A percentile compares a stretch with the other conserved stretches of the same genome.
These are phyloP conservation scores for Pseudisothecium myosuroides DNA, from an alignment of 225 moss, liverwort and hornwort species.

Conservation along the genomic window DNA sequence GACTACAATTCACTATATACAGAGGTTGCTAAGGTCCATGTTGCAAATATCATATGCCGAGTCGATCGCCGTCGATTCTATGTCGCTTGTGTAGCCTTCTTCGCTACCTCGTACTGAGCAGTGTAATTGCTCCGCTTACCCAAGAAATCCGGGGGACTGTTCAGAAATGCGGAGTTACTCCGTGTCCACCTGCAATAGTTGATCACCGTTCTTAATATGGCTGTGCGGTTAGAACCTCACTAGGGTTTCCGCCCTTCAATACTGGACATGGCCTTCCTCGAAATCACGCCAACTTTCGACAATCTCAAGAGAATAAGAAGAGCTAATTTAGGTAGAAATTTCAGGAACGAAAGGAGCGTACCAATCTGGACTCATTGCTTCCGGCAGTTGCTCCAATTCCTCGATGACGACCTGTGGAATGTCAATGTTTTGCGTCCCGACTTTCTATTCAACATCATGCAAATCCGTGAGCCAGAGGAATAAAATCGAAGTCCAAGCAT, in stretches of 20 bases:
- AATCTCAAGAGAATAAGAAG: neutral
- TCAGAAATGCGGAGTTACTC: constrained; percentile 43
- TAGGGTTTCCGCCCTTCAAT: neutral
- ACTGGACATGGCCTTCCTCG: neutral
- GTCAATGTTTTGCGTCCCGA: neutral
- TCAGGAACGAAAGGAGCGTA: neutral
- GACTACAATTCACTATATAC: neutral
- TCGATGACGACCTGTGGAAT: constrained; percentile 2
- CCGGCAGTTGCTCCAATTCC: constrained; percentile 7
- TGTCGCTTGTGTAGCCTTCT: constrained; percentile 1
- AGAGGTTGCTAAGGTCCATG: neutral
- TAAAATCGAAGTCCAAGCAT: neutral
- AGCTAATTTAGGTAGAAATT: neutral
- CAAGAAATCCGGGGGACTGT: constrained; percentile 14
- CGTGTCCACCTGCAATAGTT: constrained; percentile 37
- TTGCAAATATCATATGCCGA: neutral
- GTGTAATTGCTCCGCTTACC: constrained; percentile 13
- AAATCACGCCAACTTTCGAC: neutral
- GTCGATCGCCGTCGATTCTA: neutral
- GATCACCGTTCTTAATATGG: neutral
- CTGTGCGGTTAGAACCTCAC: neutral
- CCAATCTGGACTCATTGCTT: constrained; percentile 39
- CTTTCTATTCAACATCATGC: neutral
- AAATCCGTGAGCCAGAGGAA: neutral
- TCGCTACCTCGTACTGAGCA: constrained; percentile 35